Percentiles rank a stretch among this genome's conserved stretches.
Conservation (phyloP, 441 rosid genomes). For the Gossypium schwendimanii region DNA sequence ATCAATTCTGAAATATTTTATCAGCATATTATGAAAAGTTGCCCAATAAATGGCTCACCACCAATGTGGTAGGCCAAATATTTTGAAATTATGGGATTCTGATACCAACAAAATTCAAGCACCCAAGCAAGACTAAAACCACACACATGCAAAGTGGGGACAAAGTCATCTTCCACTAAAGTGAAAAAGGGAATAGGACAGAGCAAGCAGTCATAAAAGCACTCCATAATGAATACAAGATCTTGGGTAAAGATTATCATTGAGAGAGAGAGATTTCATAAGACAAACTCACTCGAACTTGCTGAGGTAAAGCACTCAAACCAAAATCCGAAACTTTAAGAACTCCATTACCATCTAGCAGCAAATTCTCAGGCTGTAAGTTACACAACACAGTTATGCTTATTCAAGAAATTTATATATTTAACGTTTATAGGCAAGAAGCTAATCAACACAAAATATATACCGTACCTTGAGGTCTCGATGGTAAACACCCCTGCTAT, state of each 20-base stretch:
- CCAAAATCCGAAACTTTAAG: constrained; percentile 98
- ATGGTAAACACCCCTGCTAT: constrained; percentile 90
- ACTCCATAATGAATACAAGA: background rate
- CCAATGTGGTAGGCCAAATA: background rate
- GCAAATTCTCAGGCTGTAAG: constrained; percentile 86
- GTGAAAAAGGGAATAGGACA: background rate
- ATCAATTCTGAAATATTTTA: constrained; percentile 8
- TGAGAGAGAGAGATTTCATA: background rate
- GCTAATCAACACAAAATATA: background rate
- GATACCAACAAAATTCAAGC: background rate
- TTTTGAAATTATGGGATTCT: background rate
- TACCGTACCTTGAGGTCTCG: constrained; percentile 75
- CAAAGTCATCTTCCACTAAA: background rate
- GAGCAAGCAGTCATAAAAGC: background rate
- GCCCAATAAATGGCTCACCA: background rate
- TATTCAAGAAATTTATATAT: background rate
- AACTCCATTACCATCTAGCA: constrained; percentile 77
- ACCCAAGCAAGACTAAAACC: background rate
- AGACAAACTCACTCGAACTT: constrained; percentile 76
- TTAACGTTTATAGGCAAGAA: background rate
- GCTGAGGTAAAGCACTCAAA: constrained; percentile 94
- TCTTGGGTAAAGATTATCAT: background rate
- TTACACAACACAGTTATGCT: constrained; percentile 13
- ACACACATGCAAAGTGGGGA: background rate
- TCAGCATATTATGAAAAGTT: background rate